Evolutionary conservation across 2,329 filamentous ascomycete species (phyloP).

Genomic region (Xylaria digitata): DNA sequence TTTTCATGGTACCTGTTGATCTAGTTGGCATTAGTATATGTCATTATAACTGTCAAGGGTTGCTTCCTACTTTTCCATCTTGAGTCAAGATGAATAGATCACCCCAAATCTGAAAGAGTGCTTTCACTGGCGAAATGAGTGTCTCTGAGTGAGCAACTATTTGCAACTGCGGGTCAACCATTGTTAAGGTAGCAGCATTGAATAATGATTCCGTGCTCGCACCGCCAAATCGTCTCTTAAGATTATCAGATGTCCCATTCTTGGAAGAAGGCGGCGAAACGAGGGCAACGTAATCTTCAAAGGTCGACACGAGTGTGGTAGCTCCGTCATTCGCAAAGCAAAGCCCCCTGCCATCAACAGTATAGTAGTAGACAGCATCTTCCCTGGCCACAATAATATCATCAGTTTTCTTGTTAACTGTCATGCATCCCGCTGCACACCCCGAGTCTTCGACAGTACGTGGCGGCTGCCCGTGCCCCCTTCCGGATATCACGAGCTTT

Average conservation of each 20-base stretch:
- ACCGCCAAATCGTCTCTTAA: conserved; percentile 78
- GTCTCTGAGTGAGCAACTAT: conserved; percentile 92
- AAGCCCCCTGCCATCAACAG: conserved; percentile 82
- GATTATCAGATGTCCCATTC: conserved; percentile 64
- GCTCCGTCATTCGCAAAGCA: conserved; percentile 92
- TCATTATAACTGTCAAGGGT: neutral
- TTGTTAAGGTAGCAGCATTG: conserved; percentile 86
- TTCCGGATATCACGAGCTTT: conserved; percentile 86
- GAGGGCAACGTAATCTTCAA: conserved; percentile 86
- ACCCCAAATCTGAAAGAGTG: conserved; percentile 88
- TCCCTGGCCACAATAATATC: conserved; percentile 93
- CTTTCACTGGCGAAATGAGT: conserved; percentile 81
- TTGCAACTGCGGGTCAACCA: conserved; percentile 91
- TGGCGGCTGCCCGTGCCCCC: conserved; percentile 88
- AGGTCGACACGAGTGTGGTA: conserved; percentile 83
- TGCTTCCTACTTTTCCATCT: conserved; percentile 81
- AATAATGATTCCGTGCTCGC: conserved; percentile 81
- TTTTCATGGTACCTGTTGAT: conserved; percentile 92
- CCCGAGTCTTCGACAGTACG: conserved; percentile 89
- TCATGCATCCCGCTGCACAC: conserved; percentile 95
- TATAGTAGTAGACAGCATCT: conserved; percentile 96
- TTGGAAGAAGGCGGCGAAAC: conserved; percentile 78
- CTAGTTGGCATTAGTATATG: conserved; percentile 56
- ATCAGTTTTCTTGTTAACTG: conserved; percentile 79
- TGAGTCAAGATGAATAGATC: conserved; percentile 90